These are phyloP conservation scores for Myriosclerotinia duriaeana DNA, from an alignment of 2,329 filamentous ascomycete genomes.

Conservation along the genomic window DNA sequence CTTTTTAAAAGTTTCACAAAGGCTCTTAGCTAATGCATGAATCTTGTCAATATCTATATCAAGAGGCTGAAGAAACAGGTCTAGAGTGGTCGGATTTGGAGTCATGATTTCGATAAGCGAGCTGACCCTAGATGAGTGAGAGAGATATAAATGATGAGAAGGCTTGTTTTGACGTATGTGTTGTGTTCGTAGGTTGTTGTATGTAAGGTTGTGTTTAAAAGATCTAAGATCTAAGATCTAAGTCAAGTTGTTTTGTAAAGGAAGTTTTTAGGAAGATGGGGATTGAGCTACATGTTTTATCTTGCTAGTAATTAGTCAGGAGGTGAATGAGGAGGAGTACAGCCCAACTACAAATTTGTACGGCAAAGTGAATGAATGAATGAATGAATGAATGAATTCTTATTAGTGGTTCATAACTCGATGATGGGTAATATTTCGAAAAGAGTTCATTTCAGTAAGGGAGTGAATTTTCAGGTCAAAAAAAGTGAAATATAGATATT, in stretches of 20 bases:
- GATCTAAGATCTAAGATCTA: not conserved
- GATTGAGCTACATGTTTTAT: not conserved
- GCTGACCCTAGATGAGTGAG: not conserved
- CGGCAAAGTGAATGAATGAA: not conserved
- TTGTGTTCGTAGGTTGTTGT: not conserved
- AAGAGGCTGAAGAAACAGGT: conserved; percentile 54
- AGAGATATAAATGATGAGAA: not conserved
- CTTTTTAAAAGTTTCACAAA: conserved; percentile 49
- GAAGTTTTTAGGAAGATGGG: not conserved
- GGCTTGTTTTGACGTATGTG: conserved; percentile 4
- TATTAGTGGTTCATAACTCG: not conserved
- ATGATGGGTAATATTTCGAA: not conserved
- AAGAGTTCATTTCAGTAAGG: not conserved
- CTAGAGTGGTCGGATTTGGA: conserved; percentile 26
- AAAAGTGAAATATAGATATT: not conserved
- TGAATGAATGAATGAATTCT: not conserved
- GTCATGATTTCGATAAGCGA: conserved; percentile 28
- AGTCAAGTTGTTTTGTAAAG: not conserved
- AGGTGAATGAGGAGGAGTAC: not conserved
- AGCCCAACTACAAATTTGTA: not conserved
- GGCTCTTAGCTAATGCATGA: conserved; percentile 49
- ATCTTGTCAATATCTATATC: conserved; percentile 49
- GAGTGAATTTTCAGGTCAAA: not conserved
- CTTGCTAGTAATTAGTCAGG: not conserved
- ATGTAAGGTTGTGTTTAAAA: not conserved